Evolutionary conservation across 2,329 filamentous ascomycete genomes (phyloP).

Genomic region (Periconia macrospinosa): DNA sequence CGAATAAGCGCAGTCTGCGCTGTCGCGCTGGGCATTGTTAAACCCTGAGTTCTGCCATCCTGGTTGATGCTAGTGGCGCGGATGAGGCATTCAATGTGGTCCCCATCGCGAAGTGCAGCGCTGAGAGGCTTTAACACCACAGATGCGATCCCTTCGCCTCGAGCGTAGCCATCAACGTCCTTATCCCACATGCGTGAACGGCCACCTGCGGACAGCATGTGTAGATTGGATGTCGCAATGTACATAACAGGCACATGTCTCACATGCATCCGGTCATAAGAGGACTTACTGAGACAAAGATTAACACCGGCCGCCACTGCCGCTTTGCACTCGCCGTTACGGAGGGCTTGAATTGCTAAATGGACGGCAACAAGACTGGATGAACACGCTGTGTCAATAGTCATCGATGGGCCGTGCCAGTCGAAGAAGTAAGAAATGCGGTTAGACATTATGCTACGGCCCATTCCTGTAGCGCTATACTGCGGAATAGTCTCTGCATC

Average conservation of each 20-base stretch:
- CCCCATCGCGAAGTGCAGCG: constrained; percentile 19
- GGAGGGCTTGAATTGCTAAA: constrained; percentile 9
- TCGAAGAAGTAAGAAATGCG: constrained; percentile 19
- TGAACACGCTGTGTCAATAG: constrained; percentile 22
- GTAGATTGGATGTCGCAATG: constrained; percentile 1
- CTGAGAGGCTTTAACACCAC: constrained; percentile 22
- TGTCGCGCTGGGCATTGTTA: constrained; percentile 23
- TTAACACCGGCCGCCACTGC: constrained; percentile 26
- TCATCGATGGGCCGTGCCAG: constrained; percentile 14
- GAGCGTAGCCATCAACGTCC: constrained; percentile 20
- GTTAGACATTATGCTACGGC: constrained; percentile 11
- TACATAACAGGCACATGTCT: not conserved
- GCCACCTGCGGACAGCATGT: constrained; percentile 14
- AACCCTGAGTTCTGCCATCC: constrained; percentile 19
- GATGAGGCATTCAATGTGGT: constrained; percentile 23
- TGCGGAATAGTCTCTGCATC: not conserved
- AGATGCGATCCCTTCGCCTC: constrained; percentile 24
- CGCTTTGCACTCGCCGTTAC: not conserved
- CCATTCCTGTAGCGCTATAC: constrained; percentile 1
- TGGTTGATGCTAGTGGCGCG: constrained; percentile 15
- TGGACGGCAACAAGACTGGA: constrained; percentile 15
- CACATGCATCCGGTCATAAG: no score
- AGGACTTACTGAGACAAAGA: not conserved
- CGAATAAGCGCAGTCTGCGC: no score
- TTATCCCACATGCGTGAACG: constrained; percentile 25